Evolutionary conservation across 2,329 filamentous ascomycete species (phyloP).

Genomic region (Blastomyces parvus): DNA sequence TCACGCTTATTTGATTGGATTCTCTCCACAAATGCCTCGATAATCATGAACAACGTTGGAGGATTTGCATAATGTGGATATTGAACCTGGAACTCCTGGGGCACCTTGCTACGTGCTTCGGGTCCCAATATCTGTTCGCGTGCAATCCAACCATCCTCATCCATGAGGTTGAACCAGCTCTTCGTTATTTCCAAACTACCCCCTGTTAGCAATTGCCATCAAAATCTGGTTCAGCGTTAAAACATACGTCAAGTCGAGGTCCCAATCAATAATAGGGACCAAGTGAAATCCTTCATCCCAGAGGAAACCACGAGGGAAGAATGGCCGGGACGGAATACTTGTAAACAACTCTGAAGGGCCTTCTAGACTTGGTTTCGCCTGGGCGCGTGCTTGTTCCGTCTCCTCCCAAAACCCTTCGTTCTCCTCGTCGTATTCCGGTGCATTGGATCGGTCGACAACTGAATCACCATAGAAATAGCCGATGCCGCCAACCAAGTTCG

Average conservation of each 20-base stretch:
- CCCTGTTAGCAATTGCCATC: slow-evolving; percentile 16
- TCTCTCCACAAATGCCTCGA: slow-evolving; percentile 76
- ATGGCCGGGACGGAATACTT: slow-evolving; percentile 81
- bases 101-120: slow-evolving; percentile 92
- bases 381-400: slow-evolving; percentile 65
- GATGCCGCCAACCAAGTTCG: slow-evolving; percentile 85
- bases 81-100: slow-evolving; percentile 82
- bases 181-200: slow-evolving; percentile 65
- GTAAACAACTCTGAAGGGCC: slow-evolving; percentile 85
- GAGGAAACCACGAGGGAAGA: slow-evolving; percentile 92
- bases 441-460: slow-evolving; percentile 80
- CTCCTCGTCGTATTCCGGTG: slow-evolving; percentile 89
- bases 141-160: slow-evolving; percentile 94
- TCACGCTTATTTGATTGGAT: slow-evolving; percentile 44
- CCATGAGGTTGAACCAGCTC: slow-evolving; percentile 94
- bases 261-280: slow-evolving; percentile 85
- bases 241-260: slow-evolving; percentile 65
- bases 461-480: slow-evolving; percentile 90
- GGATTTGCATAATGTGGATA: slow-evolving; percentile 98
- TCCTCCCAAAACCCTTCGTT: slow-evolving; percentile 95
- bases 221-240: slow-evolving; percentile 7
- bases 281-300: slow-evolving; percentile 99
- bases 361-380: slow-evolving; percentile 59
- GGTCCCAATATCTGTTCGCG: slow-evolving; percentile 88
- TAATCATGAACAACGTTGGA: slow-evolving; percentile 81